These are phyloP conservation scores for Guyanaporus albipodus DNA, from an alignment of 768 basidiomycete species.

Conservation along the genomic window DNA sequence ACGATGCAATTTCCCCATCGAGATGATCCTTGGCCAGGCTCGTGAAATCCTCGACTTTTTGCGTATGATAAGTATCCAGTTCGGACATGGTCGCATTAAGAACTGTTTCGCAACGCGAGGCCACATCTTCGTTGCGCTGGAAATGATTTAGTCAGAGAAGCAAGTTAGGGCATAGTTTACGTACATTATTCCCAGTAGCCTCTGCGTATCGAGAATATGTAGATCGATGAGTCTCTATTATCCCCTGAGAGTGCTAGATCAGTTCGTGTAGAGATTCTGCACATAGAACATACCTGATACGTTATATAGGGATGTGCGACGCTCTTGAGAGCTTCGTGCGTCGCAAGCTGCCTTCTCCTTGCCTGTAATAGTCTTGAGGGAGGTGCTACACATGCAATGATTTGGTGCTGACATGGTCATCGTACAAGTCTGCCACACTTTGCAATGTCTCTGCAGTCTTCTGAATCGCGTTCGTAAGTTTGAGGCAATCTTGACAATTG, in stretches of 20 bases:
- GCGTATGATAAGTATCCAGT: constrained; percentile 73
- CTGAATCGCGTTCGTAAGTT: constrained; percentile 73
- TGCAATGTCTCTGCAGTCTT: constrained; percentile 70
- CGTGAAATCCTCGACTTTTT: constrained; percentile 69
- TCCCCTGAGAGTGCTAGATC: constrained; percentile 40
- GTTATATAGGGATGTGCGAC: constrained; percentile 71
- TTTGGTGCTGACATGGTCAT: constrained; percentile 60
- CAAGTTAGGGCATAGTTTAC: not conserved
- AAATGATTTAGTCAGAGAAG: constrained; percentile 2
- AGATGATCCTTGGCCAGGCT: constrained; percentile 60
- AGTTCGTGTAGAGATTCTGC: not conserved
- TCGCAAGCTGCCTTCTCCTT: constrained; percentile 63
- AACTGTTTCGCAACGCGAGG: constrained; percentile 80
- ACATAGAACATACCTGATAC: constrained; percentile 51
- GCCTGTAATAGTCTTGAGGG: constrained; percentile 46
- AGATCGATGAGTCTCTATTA: constrained; percentile 71
- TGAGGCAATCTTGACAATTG: constrained; percentile 71
- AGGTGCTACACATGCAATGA: not conserved
- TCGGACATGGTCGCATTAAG: constrained; percentile 87
- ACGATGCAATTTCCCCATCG: constrained; percentile 72
- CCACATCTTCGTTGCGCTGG: constrained; percentile 61
- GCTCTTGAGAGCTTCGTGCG: constrained; percentile 71
- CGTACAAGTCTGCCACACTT: constrained; percentile 72
- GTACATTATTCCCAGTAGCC: constrained; percentile 36
- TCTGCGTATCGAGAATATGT: constrained; percentile 64